phyloP scores from a whole-genome alignment of 352 stramenopile genomes.

The Pythium guiyangense region DNA sequence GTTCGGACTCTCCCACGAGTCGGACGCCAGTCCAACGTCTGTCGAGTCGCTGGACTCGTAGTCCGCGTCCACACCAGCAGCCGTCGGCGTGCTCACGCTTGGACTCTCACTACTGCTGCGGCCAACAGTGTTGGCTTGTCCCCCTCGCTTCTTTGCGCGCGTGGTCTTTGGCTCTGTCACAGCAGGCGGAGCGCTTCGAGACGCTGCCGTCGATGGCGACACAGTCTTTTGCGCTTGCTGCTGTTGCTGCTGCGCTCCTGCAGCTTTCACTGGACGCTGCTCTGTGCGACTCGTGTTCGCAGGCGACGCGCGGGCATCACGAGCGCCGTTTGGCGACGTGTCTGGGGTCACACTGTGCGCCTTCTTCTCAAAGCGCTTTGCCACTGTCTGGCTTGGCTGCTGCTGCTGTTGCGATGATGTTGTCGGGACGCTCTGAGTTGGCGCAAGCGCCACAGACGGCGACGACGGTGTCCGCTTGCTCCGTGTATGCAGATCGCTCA shows the following conservation, averaged over 20 bases:
- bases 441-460: neutral
- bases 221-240: neutral
- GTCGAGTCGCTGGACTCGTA: constrained; percentile 18
- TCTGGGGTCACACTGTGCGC: constrained; percentile 1
- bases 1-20: constrained; percentile 13
- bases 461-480: constrained; percentile 15
- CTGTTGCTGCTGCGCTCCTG: neutral
- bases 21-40: constrained; percentile 2
- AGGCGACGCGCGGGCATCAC: constrained; percentile 6
- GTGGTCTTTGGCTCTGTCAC: constrained; percentile 3
- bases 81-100: neutral
- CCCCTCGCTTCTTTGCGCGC: neutral
- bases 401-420: constrained; percentile 9
- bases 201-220: neutral
- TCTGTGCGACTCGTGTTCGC: constrained; percentile 3
- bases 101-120: neutral
- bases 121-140: neutral
- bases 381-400: constrained; percentile 10
- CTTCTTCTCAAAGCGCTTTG: constrained; percentile 17
- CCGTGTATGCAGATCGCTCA: constrained; percentile 21
- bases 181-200: constrained; percentile 3
- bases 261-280: neutral
- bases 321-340: constrained; percentile 1
- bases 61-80: constrained; percentile 2
- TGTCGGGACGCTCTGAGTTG: constrained; percentile 9